Evolutionary conservation across 202 grass and related monocot species (phyloP), one percentile per base, ranked within the genome.

Genomic region (Eragrostis tef): DNA sequence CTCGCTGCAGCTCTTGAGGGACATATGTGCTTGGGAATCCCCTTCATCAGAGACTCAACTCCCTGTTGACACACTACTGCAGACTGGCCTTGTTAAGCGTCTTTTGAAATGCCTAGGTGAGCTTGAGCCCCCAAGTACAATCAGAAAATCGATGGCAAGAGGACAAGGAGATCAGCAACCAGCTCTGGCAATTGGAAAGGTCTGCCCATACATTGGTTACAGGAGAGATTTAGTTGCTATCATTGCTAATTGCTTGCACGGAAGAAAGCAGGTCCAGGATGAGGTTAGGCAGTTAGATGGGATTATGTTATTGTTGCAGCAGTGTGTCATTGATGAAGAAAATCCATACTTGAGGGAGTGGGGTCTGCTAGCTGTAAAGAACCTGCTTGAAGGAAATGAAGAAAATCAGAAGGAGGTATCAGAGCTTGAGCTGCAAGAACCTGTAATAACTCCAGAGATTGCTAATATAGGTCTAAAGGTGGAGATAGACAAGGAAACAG

Each of bases 301-400:
- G 21, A 90, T 95, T 54, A 81, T 81, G 42, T 70, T 98, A n/a
- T 79, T 98, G 3, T 75, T 98, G 85, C 92, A 98, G 73, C 95
- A 95, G 19, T 93, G 95, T 48, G 88, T 98, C 51, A 16, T 98
- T 39, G 92, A 98, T 73, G 92, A 98, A 73, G 92, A 93, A 27
- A 98, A 95, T 56, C 90, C 90, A 54, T 98, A 87, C 58, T 72
- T 95, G 77, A 91, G 92, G 85, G 95, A 98, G 70, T 98, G 95
- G 95, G 95, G 88, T 48, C 64, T 98, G 68, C 64, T 94, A 53
- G 85, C 87, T 24, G 74, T 98, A n/a, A 93, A 87, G 64, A 87
- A 98, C 80, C 85, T 98, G 85, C 83, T 98, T 57, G 92, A 93
- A 81, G 92, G 67, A 71, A 98, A 98, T 81, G 83, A 68, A 66